phyloP scores from a whole-genome alignment of 1,139 yeast species.

The Geotrichum histeridarum region DNA sequence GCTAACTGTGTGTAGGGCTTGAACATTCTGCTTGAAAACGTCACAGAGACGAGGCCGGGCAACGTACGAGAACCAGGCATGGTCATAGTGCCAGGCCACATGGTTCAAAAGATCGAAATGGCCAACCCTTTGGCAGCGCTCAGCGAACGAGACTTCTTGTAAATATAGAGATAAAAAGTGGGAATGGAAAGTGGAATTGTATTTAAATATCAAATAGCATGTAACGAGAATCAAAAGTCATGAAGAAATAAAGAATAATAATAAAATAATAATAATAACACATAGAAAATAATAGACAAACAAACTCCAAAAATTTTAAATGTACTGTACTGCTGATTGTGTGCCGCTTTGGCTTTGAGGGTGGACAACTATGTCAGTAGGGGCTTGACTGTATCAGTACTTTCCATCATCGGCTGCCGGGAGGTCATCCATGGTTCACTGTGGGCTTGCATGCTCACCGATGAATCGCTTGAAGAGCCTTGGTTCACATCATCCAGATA shows the following conservation, averaged over 20 bases:
- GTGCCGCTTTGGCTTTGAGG: not conserved
- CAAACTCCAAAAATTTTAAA: not conserved
- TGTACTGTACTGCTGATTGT: not conserved
- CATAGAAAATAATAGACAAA: not conserved
- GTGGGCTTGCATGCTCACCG: not conserved
- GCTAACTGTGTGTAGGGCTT: slow-evolving; percentile 1
- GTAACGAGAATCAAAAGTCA: not conserved
- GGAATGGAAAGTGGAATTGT: not conserved
- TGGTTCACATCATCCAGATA: too few relatives aligned
- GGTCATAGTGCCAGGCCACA: slow-evolving; percentile 14
- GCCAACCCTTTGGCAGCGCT: slow-evolving; percentile 2
- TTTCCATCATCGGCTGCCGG: slow-evolving; percentile 1
- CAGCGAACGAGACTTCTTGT: slow-evolving; percentile 2
- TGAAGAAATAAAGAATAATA: not conserved
- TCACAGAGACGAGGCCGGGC: slow-evolving; percentile 2
- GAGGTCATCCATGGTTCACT: slow-evolving; percentile 9
- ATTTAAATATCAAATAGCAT: not conserved
- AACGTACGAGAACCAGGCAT: slow-evolving; percentile 12
- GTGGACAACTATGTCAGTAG: not conserved
- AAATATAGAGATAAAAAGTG: not conserved
- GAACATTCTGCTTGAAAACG: slow-evolving; percentile 12
- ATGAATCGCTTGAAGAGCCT: too few relatives aligned
- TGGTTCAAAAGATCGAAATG: slow-evolving; percentile 5
- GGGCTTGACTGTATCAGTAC: not conserved
- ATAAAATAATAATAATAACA: not conserved